A percentile compares a stretch with the other conserved stretches of the same genome.
These are phyloP conservation scores for Rheum nobile DNA, from an alignment of 148 eudicot genomes.

Conservation along the genomic window DNA sequence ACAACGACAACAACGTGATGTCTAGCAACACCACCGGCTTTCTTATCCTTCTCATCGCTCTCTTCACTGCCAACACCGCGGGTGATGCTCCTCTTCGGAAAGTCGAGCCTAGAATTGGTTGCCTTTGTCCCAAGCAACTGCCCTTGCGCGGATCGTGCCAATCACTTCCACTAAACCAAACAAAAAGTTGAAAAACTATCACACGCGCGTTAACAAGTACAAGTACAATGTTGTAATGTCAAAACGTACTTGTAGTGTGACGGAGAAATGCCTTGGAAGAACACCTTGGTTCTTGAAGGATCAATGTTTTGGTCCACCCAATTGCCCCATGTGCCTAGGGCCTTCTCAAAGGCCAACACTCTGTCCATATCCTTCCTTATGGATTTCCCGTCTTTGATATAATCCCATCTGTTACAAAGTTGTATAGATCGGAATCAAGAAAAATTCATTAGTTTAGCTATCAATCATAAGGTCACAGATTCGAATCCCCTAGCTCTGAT, in stretches of 20 bases:
- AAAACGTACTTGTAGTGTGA: slow-evolving; percentile 84
- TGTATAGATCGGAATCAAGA: neutral
- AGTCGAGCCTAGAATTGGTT: slow-evolving; percentile 38
- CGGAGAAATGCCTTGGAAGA: slow-evolving; percentile 94
- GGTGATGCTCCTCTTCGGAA: slow-evolving; percentile 47
- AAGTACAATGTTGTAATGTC: neutral
- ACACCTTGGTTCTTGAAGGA: slow-evolving; percentile 53
- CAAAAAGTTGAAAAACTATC: neutral
- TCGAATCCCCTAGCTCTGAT: neutral
- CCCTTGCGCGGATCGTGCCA: slow-evolving; percentile 60
- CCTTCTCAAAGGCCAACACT: slow-evolving; percentile 58
- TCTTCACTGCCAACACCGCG: slow-evolving; percentile 43
- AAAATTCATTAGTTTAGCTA: neutral
- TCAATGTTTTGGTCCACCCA: slow-evolving; percentile 70
- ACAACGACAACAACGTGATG: slow-evolving; percentile 46
- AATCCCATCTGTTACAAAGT: slow-evolving; percentile 62
- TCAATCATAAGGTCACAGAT: neutral
- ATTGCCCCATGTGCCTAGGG: slow-evolving; percentile 63
- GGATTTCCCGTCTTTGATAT: slow-evolving; percentile 34
- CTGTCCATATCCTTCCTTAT: slow-evolving; percentile 66
- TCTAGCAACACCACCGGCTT: slow-evolving; percentile 56
- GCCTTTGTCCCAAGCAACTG: slow-evolving; percentile 43
- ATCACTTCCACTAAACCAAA: slow-evolving; percentile 39
- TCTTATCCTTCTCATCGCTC: slow-evolving; percentile 41
- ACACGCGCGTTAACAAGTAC: neutral